These are phyloP conservation scores for Beta corolliflora DNA, from an alignment of 179 eudicot genomes.

Conservation along the genomic window DNA sequence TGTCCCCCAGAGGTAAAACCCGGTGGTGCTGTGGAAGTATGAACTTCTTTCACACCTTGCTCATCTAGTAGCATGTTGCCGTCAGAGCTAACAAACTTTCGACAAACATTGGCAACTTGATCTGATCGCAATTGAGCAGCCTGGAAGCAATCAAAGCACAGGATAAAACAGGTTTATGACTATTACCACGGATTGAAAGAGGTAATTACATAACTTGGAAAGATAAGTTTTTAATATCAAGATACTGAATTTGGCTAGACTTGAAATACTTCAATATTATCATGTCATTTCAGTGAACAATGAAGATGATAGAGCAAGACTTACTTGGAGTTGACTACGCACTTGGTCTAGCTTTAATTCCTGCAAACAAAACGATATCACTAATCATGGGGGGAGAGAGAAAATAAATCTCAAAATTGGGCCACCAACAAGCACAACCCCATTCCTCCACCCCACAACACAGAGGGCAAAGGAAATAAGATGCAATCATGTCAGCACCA, in stretches of 20 bases:
- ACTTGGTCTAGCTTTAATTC: constrained; percentile 74
- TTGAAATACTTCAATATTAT: too few relatives aligned
- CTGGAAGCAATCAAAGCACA: constrained; percentile 6
- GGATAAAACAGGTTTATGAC: not conserved
- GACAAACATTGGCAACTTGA: constrained; percentile 55
- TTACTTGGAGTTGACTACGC: constrained; percentile 78
- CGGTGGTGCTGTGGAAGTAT: constrained; percentile 38
- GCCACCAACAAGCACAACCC: not conserved
- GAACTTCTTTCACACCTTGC: constrained; percentile 42
- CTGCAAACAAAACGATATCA: constrained; percentile 41
- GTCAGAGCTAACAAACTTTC: constrained; percentile 40
- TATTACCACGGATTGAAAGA: not conserved
- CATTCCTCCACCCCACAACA: not conserved
- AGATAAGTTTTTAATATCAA: not conserved
- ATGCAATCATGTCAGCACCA: too few relatives aligned
- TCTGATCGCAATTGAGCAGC: constrained; percentile 47
- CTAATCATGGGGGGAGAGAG: not conserved
- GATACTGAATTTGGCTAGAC: not conserved
- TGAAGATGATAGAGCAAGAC: constrained; percentile 13
- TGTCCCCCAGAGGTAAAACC: constrained; percentile 41
- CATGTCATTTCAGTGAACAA: not conserved
- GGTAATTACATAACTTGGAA: not conserved
- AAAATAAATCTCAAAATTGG: not conserved
- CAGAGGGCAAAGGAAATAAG: too few relatives aligned
- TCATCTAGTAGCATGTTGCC: constrained; percentile 32